These are phyloP conservation scores for Exophiala mesophila DNA, from an alignment of 2,329 filamentous ascomycete genomes.

Conservation along the genomic window DNA sequence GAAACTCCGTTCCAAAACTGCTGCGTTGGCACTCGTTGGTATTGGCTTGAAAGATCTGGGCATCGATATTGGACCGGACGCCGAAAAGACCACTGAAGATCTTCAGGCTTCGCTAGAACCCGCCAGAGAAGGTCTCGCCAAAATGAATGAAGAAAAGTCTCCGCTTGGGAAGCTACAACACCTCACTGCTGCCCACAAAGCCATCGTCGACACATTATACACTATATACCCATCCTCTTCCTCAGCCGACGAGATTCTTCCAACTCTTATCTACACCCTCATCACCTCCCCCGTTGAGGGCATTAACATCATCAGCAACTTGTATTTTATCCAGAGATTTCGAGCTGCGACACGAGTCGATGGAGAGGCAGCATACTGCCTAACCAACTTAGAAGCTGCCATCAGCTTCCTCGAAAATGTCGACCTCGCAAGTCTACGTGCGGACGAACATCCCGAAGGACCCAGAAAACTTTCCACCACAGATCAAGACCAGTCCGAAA, in stretches of 20 bases:
- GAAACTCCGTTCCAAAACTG: conserved; percentile 88
- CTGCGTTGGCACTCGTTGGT: conserved; percentile 81
- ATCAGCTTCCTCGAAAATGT: conserved; percentile 94
- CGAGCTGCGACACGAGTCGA: conserved; percentile 80
- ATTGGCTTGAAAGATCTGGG: conserved; percentile 83
- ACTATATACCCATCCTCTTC: conserved; percentile 66
- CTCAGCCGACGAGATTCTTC: conserved; percentile 94
- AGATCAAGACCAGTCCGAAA: conserved; percentile 39
- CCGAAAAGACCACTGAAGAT: conserved; percentile 52
- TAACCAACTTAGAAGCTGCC: conserved; percentile 92
- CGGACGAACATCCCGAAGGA: conserved; percentile 68
- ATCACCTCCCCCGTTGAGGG: conserved; percentile 84
- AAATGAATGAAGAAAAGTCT: conserved; percentile 82
- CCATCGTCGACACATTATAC: conserved; percentile 81
- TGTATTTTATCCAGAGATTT: conserved; percentile 92
- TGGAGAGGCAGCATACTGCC: conserved; percentile 90
- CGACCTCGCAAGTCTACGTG: conserved; percentile 80
- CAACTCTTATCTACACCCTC: conserved; percentile 91
- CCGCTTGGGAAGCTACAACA: conserved; percentile 87
- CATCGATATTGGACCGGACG: conserved; percentile 64
- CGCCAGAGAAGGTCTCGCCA: conserved; percentile 65
- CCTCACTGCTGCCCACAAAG: conserved; percentile 83
- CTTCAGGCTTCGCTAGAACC: conserved; percentile 67
- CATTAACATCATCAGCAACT: conserved; percentile 85
- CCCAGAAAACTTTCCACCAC: conserved; percentile 50